A percentile compares a stretch with the other conserved stretches of the same genome.
Evolutionary conservation across 73 alveolate species (phyloP).

Genomic region (Effrenium voratum): DNA sequence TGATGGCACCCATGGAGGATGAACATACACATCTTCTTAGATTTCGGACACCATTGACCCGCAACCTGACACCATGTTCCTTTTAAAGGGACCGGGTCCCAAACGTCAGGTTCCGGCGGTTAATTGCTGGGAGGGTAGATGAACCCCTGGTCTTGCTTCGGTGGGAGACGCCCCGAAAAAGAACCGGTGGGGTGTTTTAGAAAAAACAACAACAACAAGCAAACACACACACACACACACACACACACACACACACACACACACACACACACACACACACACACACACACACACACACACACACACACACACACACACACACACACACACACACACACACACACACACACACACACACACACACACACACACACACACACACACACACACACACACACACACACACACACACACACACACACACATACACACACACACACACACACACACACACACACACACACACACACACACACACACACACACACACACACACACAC

Average conservation of each 20-base stretch:
- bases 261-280: conserved; percentile 5
- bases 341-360: not conserved
- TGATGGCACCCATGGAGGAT: no score
- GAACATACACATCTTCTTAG: no score
- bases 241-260: conserved; percentile 1
- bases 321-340: not conserved
- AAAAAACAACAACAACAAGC: not conserved
- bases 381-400: not conserved
- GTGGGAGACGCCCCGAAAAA: no score
- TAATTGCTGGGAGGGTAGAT: no score
- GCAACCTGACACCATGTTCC: no score
- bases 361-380: not conserved
- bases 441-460: conserved; percentile 15
- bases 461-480: not conserved
- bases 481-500: not conserved
- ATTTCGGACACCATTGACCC: no score
- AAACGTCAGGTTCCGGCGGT: no score
- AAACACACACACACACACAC: not conserved
- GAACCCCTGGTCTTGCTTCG: no score
- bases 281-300: not conserved
- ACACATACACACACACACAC: not conserved
- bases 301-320: not conserved
- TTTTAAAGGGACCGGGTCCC: no score
- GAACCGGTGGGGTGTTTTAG: no score
- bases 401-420: not conserved